phyloP scores from a whole-genome alignment of 768 basidiomycete genomes.

The Hortiboletus campestris region DNA sequence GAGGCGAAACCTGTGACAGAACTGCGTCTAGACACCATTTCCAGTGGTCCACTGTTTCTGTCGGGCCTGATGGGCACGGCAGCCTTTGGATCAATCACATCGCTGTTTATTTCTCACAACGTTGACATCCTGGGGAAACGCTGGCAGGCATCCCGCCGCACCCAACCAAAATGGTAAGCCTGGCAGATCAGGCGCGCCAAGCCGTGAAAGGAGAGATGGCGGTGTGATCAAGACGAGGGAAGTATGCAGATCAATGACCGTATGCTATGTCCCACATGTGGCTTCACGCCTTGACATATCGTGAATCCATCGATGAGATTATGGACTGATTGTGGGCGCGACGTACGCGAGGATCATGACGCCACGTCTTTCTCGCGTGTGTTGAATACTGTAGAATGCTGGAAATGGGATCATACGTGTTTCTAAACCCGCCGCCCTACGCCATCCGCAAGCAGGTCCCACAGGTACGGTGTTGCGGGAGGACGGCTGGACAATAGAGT shows the following conservation, averaged over 20 bases:
- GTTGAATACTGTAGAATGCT: background rate
- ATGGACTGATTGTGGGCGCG: slow-evolving; percentile 6
- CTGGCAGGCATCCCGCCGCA: slow-evolving; percentile 1
- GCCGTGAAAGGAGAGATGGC: slow-evolving; percentile 3
- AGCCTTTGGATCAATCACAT: background rate
- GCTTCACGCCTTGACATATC: background rate
- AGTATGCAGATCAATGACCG: slow-evolving; percentile 15
- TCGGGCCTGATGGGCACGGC: slow-evolving; percentile 4
- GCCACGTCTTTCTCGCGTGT: slow-evolving; percentile 9
- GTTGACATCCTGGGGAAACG: background rate
- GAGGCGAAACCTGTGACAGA: background rate
- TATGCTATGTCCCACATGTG: slow-evolving; percentile 2
- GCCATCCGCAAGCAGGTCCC: slow-evolving; percentile 11
- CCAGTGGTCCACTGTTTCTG: background rate
- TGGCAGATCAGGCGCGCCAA: slow-evolving; percentile 6
- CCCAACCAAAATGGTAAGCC: slow-evolving; percentile 1
- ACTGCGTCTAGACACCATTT: background rate
- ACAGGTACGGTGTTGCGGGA: slow-evolving; percentile 6
- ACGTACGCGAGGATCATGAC: slow-evolving; percentile 13
- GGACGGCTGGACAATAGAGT: background rate
- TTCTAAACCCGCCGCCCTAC: slow-evolving; percentile 10
- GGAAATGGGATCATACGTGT: background rate
- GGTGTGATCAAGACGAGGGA: slow-evolving; percentile 14
- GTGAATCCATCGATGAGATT: slow-evolving; percentile 23
- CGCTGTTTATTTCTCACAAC: background rate